Evolutionary conservation across 805 yeast genomes (phyloP), one percentile per base, ranked within the genome.

Genomic region (Lachancea thermotolerans): DNA sequence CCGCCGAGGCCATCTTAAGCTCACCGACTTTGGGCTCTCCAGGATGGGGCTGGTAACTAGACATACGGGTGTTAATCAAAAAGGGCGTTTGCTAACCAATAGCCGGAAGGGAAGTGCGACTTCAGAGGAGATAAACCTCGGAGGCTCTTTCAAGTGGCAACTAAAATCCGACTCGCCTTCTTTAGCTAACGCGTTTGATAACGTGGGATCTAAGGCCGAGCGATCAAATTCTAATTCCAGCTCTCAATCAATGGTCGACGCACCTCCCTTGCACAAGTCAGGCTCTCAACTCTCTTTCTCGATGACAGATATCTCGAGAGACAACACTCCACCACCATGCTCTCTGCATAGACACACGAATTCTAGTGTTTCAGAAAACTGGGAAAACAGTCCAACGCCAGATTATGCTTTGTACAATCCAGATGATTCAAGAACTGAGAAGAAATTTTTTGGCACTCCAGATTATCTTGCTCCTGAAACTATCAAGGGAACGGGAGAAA

Each of bases 381-480:
- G 43, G n/a, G 54, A 46, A 21, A 35, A 39, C 11, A 45, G 49
- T 15, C 49, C 52, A 7, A 45, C 54, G 16, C 51, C 58, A 18
- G 71, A 72, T 46, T 74, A 75, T 49, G 88, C 89, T 0, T 70
- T 90, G 36, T 87, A 81, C 59, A 89, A 89, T 60, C 95, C 95
- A 0, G 74, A 74, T 18, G 75, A 74, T 46, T 62, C 72, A 2
- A 72, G 53, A 31, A 78, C 75, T 42, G 69, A 73, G 21, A 77
- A 80, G 54, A 77, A 75, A 49, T 90, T 91, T 56, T 95, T 89
- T 29, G 99, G 99, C 0, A 93, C 99, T 0, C 99, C 99, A 0
- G 99, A 93, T 62, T 93, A 93, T 64, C 74, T 95, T 34, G 95
- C 99, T 0, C 99, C 99, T 0, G 99, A 93, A 60, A 90, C 96